Base-by-base conservation (phyloP, 495 filamentous ascomycete species). In the Penicillium canescens region DNA sequence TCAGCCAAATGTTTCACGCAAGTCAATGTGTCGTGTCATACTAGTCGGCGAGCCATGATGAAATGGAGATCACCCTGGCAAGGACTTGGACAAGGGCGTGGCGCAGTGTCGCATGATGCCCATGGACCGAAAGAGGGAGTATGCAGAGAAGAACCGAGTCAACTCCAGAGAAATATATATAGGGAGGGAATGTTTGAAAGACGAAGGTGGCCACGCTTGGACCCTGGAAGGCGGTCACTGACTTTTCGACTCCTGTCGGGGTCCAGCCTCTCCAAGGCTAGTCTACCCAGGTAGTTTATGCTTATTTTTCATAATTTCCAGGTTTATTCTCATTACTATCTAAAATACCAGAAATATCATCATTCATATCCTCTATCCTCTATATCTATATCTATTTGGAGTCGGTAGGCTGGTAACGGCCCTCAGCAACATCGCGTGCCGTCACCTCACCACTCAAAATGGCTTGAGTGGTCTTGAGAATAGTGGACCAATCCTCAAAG, bases 401-500 rank as follows among this genome's bases (percentile, higher is more conserved):
- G 35, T 43, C 16, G 24, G 28, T 21, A 14, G 14, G 26, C 49
- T 33, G 16, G 42, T 26, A 12, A 28, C 63, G 28, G 39, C 49
- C 50, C 56, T 46, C 43, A 33, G 65, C 63, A 45, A 70, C 63
- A 28, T 69, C 66, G 44, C 70, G 71, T 28, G 67, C 65, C 1
- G 67, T 60, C 31, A 65, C 62, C 69, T 82, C 83, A 48, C 86
- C 86, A 6, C 70, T 72, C 11, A 84, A 81, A 58, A 96, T 90
- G 53, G 86, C 85, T 65, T 90, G 85, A 20, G 89, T 84, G 9
- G 85, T 87, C 24, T 77, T 77, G 24, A 89, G 78, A 60, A 96
- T 96, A 3, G 83, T 78, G 4, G 75, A 77, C 82, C 91, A 96
- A 70, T 89, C 79, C 61, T 88, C 74, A 61, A 96, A 96, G 6